A percentile compares a stretch with the other conserved stretches of the same genome.
Conservation (phyloP, 148 eudicot genomes). For the Cornus controversa region DNA sequence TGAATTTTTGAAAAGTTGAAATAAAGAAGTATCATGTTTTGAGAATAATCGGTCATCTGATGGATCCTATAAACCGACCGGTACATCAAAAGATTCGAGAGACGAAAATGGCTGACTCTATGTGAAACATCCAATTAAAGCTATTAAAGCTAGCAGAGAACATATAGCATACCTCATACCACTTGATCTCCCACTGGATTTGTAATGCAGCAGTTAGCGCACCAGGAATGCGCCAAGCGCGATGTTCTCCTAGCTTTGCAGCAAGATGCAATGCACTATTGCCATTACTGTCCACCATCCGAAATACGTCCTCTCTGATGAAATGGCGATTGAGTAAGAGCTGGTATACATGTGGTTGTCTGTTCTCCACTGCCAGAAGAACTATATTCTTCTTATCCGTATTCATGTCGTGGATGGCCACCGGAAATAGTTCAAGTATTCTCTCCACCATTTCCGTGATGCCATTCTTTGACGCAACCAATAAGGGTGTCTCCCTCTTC, state of each 20-base stretch:
- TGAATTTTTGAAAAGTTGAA: too few relatives aligned
- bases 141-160: not conserved
- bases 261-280: slow-evolving; percentile 21
- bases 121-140: too few relatives aligned
- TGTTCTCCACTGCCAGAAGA: slow-evolving; percentile 18
- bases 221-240: slow-evolving; percentile 19
- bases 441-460: slow-evolving; percentile 16
- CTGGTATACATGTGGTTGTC: slow-evolving; percentile 11
- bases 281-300: slow-evolving; percentile 1
- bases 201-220: slow-evolving; percentile 15
- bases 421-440: slow-evolving; percentile 14
- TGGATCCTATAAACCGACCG: too few relatives aligned
- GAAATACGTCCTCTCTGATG: not conserved
- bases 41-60: too few relatives aligned
- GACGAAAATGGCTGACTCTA: too few relatives aligned
- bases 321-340: not conserved
- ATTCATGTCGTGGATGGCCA: slow-evolving; percentile 20
- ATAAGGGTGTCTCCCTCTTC: slow-evolving; percentile 13
- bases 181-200: slow-evolving; percentile 25
- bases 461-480: slow-evolving; percentile 18
- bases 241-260: not conserved
- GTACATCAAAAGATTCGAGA: too few relatives aligned
- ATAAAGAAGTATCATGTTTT: too few relatives aligned
- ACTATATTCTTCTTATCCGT: slow-evolving; percentile 8
- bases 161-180: slow-evolving; percentile 19